phyloP scores from a whole-genome alignment of 2,329 filamentous ascomycete genomes.

The Fusarium zealandicum region DNA sequence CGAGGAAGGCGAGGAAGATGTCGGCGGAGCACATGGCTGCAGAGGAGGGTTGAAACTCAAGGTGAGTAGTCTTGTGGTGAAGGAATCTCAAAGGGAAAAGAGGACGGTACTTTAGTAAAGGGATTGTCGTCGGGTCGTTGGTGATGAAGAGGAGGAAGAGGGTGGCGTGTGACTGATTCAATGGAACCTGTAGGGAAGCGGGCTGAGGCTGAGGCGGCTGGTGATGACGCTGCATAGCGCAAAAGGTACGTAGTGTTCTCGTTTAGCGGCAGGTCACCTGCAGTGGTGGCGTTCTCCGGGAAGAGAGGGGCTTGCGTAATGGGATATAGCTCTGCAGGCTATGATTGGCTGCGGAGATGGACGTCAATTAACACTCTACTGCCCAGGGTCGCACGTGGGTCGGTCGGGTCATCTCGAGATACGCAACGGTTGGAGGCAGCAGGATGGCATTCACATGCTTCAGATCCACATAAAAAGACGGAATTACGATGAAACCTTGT shows the following conservation, averaged over 20 bases:
- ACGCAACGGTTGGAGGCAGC: conserved; percentile 12
- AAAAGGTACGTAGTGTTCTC: conserved; percentile 14
- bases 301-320: conserved; percentile 38
- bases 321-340: background rate
- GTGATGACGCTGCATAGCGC: conserved; percentile 33
- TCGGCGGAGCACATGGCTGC: conserved; percentile 64
- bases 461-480: too few relatives aligned
- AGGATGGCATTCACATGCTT: too few relatives aligned
- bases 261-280: conserved; percentile 20
- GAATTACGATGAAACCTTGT: too few relatives aligned
- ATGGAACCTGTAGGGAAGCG: conserved; percentile 5
- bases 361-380: conserved; percentile 19
- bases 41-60: background rate
- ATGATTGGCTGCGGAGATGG: conserved; percentile 15
- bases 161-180: conserved; percentile 18
- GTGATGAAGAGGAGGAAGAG: conserved; percentile 15
- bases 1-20: conserved; percentile 69
- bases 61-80: background rate
- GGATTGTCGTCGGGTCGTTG: conserved; percentile 13
- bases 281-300: conserved; percentile 25
- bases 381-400: conserved; percentile 18
- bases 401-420: conserved; percentile 20
- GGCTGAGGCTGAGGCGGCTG: conserved; percentile 25
- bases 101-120: background rate
- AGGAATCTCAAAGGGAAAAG: background rate